phyloP scores from a whole-genome alignment of 2,329 filamentous ascomycete genomes.

The Botrytis medusae region DNA sequence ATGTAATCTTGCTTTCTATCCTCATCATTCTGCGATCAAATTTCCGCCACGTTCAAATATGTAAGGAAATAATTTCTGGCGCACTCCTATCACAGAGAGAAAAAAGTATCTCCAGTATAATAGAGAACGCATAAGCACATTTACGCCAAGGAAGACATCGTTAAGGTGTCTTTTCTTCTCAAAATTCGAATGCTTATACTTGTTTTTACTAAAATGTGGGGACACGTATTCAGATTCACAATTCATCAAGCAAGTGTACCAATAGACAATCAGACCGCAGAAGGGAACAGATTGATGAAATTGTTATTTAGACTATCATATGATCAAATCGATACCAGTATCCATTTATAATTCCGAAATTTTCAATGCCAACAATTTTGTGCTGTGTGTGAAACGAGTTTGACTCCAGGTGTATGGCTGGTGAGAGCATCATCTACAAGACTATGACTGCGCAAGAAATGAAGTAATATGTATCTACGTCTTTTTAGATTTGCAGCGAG shows the following conservation, averaged over 20 bases:
- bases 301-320: background rate
- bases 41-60: background rate
- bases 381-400: background rate
- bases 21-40: background rate
- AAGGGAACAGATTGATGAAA: background rate
- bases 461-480: background rate
- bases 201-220: background rate
- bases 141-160: background rate
- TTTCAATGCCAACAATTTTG: background rate
- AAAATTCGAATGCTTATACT: background rate
- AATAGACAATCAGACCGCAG: fast-evolving
- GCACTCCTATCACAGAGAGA: background rate
- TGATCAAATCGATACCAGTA: background rate
- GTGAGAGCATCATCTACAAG: background rate
- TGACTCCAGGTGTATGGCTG: background rate
- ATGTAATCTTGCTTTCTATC: background rate
- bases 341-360: fast-evolving
- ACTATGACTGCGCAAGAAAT: background rate
- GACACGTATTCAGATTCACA: background rate
- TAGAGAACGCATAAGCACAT: fast-evolving
- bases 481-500: background rate
- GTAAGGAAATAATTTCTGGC: background rate
- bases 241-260: background rate
- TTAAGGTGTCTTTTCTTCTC: background rate
- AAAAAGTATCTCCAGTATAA: background rate